Evolutionary conservation across 768 basidiomycete species (phyloP).

Genomic region (Mycena metata): DNA sequence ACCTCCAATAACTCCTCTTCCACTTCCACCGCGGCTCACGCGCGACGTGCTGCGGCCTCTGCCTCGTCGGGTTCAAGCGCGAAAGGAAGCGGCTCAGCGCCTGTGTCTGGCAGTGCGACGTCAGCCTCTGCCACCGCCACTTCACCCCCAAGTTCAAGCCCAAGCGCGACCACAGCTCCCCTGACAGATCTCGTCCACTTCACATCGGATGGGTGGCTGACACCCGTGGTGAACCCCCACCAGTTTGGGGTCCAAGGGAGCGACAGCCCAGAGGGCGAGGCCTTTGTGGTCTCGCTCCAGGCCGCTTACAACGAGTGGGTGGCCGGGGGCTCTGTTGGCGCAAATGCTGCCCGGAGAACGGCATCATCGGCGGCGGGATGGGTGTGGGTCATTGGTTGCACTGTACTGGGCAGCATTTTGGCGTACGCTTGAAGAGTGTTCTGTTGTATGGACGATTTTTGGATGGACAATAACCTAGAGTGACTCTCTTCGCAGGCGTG

Average conservation of each 20-base stretch:
- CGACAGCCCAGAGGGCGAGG: slow-evolving; percentile 81
- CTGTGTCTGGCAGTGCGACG: not conserved
- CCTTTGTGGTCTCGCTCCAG: slow-evolving; percentile 82
- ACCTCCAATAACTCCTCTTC: slow-evolving; percentile 14
- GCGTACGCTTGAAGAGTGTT: slow-evolving; percentile 1
- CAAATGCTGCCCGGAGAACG: slow-evolving; percentile 51
- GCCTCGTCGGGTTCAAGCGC: not conserved
- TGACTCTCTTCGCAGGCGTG: not conserved
- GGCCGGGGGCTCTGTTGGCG: slow-evolving; percentile 64
- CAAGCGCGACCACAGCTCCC: slow-evolving; percentile 23
- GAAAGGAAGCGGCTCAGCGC: not conserved
- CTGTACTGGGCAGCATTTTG: slow-evolving; percentile 13
- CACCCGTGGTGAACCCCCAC: slow-evolving; percentile 83
- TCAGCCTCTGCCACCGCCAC: slow-evolving; percentile 15
- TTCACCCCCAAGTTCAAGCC: slow-evolving; percentile 36
- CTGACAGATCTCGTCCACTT: slow-evolving; percentile 59
- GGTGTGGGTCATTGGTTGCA: slow-evolving; percentile 18
- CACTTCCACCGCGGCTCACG: not conserved
- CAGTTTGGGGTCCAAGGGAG: slow-evolving; percentile 60
- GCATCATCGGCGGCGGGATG: slow-evolving; percentile 18
- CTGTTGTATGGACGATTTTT: not conserved
- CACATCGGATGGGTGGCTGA: slow-evolving; percentile 73
- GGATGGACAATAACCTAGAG: not conserved
- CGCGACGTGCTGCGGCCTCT: not conserved
- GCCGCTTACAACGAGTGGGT: slow-evolving; percentile 85